These are phyloP conservation scores for Hibiscus trionum DNA, from an alignment of 345 rosid species.

Conservation along the genomic window DNA sequence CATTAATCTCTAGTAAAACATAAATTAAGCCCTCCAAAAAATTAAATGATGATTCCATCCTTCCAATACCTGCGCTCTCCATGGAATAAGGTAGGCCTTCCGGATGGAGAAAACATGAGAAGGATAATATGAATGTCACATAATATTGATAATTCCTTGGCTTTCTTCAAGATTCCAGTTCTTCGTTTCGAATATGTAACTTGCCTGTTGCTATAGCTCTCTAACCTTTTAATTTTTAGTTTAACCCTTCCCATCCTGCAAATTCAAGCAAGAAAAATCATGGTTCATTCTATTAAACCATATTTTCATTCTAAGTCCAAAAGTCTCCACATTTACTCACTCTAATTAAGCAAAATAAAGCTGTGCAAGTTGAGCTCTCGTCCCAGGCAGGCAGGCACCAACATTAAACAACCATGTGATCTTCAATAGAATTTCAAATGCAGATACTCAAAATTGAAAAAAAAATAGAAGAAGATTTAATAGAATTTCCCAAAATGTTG, in stretches of 20 bases:
- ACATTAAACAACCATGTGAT: conserved; percentile 12
- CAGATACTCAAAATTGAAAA: background rate
- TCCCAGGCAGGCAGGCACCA: conserved; percentile 28
- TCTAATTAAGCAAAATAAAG: conserved; percentile 13
- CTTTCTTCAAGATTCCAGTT: conserved; percentile 86
- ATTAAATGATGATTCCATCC: background rate
- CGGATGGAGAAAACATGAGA: conserved; percentile 88
- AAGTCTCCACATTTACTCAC: conserved; percentile 19
- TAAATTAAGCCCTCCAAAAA: background rate
- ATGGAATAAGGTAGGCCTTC: conserved; percentile 58
- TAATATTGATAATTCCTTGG: conserved; percentile 74
- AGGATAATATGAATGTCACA: conserved; percentile 78
- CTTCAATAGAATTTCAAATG: conserved; percentile 14
- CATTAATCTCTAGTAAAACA: background rate
- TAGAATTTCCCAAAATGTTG: background rate
- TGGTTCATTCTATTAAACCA: background rate
- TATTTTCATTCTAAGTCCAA: background rate
- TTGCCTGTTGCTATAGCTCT: conserved; percentile 65
- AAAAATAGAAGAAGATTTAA: background rate
- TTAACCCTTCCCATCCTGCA: conserved; percentile 87
- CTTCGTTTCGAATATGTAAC: conserved; percentile 78
- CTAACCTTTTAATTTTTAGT: conserved; percentile 75
- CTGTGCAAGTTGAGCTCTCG: conserved; percentile 26
- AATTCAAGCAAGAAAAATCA: background rate
- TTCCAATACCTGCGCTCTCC: conserved; percentile 60